A percentile compares a stretch with the other conserved stretches of the same genome.
phyloP scores from a whole-genome alignment of 1,284 basidiomycete genomes.

The Inonotus obliquus region DNA sequence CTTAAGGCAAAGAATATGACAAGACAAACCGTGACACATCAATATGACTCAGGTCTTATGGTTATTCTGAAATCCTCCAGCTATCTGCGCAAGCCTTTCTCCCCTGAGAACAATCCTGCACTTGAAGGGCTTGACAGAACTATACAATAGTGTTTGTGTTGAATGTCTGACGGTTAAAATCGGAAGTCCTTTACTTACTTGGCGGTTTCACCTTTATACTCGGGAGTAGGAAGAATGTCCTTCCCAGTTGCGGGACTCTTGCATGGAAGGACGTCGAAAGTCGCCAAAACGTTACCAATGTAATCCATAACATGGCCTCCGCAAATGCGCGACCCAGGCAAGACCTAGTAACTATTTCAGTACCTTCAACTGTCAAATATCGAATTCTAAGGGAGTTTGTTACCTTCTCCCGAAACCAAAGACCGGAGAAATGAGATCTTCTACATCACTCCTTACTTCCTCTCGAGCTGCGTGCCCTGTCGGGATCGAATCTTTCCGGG shows the following conservation, averaged over 20 bases:
- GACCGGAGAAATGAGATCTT: not conserved
- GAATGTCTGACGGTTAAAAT: not conserved
- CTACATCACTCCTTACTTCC: not conserved
- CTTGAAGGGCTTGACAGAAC: not conserved
- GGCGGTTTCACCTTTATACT: not conserved
- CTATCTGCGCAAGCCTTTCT: not conserved
- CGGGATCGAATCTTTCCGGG: constrained; percentile 10
- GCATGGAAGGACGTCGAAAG: constrained; percentile 18
- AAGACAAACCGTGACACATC: no score
- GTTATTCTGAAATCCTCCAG: not conserved
- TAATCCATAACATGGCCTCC: constrained; percentile 19
- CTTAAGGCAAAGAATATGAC: no score
- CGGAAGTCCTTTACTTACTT: not conserved
- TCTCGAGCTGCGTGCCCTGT: not conserved
- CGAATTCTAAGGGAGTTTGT: not conserved
- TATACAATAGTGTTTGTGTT: not conserved
- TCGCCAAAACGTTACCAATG: constrained; percentile 20
- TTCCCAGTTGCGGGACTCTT: not conserved
- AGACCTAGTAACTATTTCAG: constrained; percentile 7
- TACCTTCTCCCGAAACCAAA: constrained; percentile 17
- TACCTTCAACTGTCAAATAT: not conserved
- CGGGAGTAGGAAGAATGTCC: not conserved
- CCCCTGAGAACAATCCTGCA: constrained; percentile 4
- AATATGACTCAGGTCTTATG: no score
- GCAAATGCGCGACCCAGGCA: constrained; percentile 22